These are phyloP conservation scores for Xylariaceae sp. DNA, from an alignment of 2,329 filamentous ascomycete genomes.

Conservation along the genomic window DNA sequence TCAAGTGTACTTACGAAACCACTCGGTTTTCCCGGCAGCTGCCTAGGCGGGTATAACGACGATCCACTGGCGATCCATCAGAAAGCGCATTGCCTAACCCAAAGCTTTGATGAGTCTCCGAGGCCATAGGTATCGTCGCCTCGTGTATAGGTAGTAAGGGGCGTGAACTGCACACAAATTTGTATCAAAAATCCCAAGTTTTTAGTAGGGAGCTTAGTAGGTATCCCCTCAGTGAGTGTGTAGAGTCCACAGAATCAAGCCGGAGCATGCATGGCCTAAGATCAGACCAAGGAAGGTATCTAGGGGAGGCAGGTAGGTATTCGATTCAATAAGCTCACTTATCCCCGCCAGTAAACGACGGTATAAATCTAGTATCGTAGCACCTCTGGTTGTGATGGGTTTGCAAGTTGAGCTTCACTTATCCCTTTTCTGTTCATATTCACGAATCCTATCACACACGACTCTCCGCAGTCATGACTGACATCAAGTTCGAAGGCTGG, in stretches of 20 bases:
- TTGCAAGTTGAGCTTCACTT: neutral
- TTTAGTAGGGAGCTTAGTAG: no score
- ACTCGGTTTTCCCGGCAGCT: neutral
- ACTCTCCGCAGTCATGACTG: constrained; percentile 10
- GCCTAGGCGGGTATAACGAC: no score
- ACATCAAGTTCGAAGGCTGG: constrained; percentile 46
- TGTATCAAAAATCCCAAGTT: no score
- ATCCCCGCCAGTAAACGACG: neutral
- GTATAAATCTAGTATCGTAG: neutral
- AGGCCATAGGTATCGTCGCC: no score
- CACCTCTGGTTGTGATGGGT: neutral
- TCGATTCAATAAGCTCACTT: neutral
- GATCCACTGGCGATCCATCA: no score
- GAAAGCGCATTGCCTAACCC: no score
- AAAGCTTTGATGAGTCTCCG: no score
- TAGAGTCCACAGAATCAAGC: neutral
- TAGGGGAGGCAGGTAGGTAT: neutral
- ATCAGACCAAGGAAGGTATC: neutral
- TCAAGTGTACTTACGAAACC: neutral
- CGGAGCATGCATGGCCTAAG: neutral
- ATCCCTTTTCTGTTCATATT: neutral
- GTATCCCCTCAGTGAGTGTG: neutral
- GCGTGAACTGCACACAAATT: no score
- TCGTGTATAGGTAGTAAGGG: no score
- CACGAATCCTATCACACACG: neutral